phyloP scores from a whole-genome alignment of 495 filamentous ascomycete species.

The Penicillium macrosclerotiorum region DNA sequence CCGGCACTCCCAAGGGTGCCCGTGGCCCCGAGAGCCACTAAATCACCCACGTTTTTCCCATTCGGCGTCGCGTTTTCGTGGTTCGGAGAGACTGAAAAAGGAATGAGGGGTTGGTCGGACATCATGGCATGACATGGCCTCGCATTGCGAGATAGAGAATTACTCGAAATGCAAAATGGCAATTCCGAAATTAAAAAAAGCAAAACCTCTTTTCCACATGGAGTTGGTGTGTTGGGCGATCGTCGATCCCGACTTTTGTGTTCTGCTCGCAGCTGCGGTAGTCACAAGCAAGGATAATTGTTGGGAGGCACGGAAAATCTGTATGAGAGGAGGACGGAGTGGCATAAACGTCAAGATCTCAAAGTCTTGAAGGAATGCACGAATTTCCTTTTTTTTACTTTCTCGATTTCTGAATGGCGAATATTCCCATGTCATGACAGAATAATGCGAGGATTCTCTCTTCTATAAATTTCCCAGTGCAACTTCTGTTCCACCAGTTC shows the following conservation, averaged over 20 bases:
- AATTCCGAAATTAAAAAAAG: slow-evolving; percentile 31
- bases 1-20: slow-evolving; percentile 80
- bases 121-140: slow-evolving; percentile 45
- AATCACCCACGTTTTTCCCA: slow-evolving; percentile 31
- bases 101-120: slow-evolving; percentile 25
- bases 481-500: no score
- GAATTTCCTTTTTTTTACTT: slow-evolving; percentile 44
- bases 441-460: slow-evolving; percentile 40
- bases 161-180: slow-evolving; percentile 38
- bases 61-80: slow-evolving; percentile 47
- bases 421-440: slow-evolving; percentile 45
- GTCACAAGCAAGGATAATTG: no score
- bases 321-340: slow-evolving; percentile 19
- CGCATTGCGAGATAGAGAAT: slow-evolving; percentile 41
- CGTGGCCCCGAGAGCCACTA: slow-evolving; percentile 59
- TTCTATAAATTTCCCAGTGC: no score
- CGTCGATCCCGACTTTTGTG: slow-evolving; percentile 9
- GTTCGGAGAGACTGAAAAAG: slow-evolving; percentile 44
- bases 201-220: slow-evolving; percentile 35
- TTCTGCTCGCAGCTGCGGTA: no score
- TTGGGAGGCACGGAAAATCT: no score
- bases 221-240: slow-evolving; percentile 42
- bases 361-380: slow-evolving; percentile 34
- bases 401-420: slow-evolving; percentile 45
- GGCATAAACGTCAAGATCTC: slow-evolving; percentile 31